phyloP scores from a whole-genome alignment of 495 filamentous ascomycete species.

The Podospora didyma region DNA sequence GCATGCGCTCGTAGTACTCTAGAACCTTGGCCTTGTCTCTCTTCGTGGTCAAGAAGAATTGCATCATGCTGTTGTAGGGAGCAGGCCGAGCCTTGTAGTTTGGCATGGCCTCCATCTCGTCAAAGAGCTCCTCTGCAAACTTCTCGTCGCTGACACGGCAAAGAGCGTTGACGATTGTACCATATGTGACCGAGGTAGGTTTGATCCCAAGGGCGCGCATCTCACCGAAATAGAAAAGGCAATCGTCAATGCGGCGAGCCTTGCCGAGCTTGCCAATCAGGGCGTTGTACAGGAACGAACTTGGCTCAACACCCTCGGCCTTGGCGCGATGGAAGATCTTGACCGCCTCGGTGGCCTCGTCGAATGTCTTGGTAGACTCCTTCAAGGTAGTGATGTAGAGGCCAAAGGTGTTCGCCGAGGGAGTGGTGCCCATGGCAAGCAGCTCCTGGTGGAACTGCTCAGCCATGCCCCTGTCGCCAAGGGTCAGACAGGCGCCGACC shows the following conservation, averaged over 20 bases:
- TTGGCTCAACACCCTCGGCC: slow-evolving; percentile 90
- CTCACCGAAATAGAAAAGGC: slow-evolving; percentile 94
- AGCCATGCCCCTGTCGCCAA: slow-evolving; percentile 74
- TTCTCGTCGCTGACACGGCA: slow-evolving; percentile 97
- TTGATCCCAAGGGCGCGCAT: slow-evolving; percentile 92
- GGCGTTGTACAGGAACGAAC: slow-evolving; percentile 96
- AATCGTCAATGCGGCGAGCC: slow-evolving; percentile 95
- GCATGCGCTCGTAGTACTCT: slow-evolving; percentile 95
- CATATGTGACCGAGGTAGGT: slow-evolving; percentile 95
- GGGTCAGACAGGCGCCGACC: slow-evolving; percentile 86
- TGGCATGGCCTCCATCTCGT: slow-evolving; percentile 98
- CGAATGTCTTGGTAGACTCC: slow-evolving; percentile 93
- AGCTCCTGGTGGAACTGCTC: slow-evolving; percentile 87
- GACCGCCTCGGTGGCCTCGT: slow-evolving; percentile 93
- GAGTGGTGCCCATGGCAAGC: slow-evolving; percentile 78
- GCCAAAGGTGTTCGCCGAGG: slow-evolving; percentile 95
- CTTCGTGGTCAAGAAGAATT: slow-evolving; percentile 98
- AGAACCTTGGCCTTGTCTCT: slow-evolving; percentile 90
- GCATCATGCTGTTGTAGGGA: slow-evolving; percentile 98
- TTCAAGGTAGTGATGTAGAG: slow-evolving; percentile 98
- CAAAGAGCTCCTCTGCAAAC: slow-evolving; percentile 95
- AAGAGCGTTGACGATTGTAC: slow-evolving; percentile 94
- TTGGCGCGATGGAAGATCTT: slow-evolving; percentile 95
- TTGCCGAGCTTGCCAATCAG: slow-evolving; percentile 98
- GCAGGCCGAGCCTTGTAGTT: slow-evolving; percentile 98